These are phyloP conservation scores for Omphalotus guepiniiformis DNA, from an alignment of 768 basidiomycete genomes.

Conservation along the genomic window DNA sequence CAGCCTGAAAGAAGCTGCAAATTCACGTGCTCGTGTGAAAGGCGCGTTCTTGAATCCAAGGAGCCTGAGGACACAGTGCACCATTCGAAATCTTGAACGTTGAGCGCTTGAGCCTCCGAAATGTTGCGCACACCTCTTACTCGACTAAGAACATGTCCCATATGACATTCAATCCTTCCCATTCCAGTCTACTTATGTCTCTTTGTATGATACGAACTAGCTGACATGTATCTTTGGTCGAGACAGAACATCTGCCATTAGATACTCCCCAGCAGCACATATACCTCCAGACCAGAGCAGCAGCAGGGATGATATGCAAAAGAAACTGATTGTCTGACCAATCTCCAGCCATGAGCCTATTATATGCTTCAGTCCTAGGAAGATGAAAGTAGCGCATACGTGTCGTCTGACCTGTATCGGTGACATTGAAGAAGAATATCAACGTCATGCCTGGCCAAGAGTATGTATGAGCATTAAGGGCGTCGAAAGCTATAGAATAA, in stretches of 20 bases:
- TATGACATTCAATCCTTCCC: background rate
- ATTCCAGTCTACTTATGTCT: too few species aligned
- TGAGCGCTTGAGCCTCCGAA: too few species aligned
- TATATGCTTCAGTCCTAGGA: constrained; percentile 5
- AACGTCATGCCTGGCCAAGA: constrained; percentile 65
- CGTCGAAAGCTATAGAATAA: constrained; percentile 10
- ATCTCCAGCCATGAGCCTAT: constrained; percentile 86
- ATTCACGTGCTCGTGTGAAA: too few species aligned
- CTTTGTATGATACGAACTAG: too few species aligned
- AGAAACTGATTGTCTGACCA: constrained; percentile 85
- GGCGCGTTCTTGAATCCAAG: too few species aligned
- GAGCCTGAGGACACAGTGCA: too few species aligned
- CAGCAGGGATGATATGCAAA: constrained; percentile 76
- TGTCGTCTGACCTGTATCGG: constrained; percentile 57
- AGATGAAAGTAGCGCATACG: background rate
- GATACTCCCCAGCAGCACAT: constrained; percentile 64
- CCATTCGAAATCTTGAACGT: too few species aligned
- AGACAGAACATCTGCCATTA: constrained; percentile 47
- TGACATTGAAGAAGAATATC: constrained; percentile 79
- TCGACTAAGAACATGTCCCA: too few species aligned
- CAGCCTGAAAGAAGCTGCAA: too few species aligned
- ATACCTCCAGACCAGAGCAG: constrained; percentile 78
- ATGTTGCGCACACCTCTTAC: too few species aligned
- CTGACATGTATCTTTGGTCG: too few species aligned
- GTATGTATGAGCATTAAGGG: background rate